Evolutionary conservation across 2,329 filamentous ascomycete genomes (phyloP).

Genomic region (Penicillium sp.): DNA sequence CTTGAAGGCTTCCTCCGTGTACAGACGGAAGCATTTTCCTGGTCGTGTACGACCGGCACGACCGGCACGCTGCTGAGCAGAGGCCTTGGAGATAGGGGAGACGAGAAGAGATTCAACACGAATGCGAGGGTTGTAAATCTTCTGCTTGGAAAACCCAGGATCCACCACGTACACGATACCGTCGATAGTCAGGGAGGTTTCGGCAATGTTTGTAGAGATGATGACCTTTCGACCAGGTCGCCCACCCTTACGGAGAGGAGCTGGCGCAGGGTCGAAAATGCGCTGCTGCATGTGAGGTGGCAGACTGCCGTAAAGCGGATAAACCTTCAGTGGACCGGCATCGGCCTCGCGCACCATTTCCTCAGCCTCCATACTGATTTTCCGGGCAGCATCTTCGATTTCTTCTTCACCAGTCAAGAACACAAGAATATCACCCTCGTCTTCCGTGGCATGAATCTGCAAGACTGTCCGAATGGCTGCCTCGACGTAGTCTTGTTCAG

Average conservation of each 20-base stretch:
- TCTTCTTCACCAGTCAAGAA: conserved; percentile 98
- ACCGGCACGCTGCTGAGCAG: conserved; percentile 93
- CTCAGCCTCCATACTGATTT: conserved; percentile 84
- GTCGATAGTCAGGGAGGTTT: conserved; percentile 95
- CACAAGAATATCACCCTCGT: conserved; percentile 84
- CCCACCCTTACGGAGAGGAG: conserved; percentile 65
- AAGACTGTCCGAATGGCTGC: conserved; percentile 89
- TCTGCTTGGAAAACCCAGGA: conserved; percentile 97
- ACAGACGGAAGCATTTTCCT: conserved; percentile 95
- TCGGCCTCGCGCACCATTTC: conserved; percentile 89
- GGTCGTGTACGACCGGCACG: conserved; percentile 97
- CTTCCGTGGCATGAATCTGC: conserved; percentile 90
- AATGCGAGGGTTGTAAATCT: conserved; percentile 96
- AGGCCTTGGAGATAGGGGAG: conserved; percentile 95
- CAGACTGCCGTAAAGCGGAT: conserved; percentile 88
- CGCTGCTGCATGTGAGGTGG: conserved; percentile 89
- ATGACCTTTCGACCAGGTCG: conserved; percentile 89
- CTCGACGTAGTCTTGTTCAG: conserved; percentile 94
- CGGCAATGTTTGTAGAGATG: conserved; percentile 94
- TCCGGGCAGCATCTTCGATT: conserved; percentile 91
- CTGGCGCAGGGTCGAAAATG: conserved; percentile 87
- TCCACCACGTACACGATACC: conserved; percentile 99
- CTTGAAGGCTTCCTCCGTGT: conserved; percentile 94
- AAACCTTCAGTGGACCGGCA: conserved; percentile 81
- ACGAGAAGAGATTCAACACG: conserved; percentile 96